These are phyloP conservation scores for Sambucus nigra DNA, from an alignment of 129 eudicot species.

Conservation along the genomic window DNA sequence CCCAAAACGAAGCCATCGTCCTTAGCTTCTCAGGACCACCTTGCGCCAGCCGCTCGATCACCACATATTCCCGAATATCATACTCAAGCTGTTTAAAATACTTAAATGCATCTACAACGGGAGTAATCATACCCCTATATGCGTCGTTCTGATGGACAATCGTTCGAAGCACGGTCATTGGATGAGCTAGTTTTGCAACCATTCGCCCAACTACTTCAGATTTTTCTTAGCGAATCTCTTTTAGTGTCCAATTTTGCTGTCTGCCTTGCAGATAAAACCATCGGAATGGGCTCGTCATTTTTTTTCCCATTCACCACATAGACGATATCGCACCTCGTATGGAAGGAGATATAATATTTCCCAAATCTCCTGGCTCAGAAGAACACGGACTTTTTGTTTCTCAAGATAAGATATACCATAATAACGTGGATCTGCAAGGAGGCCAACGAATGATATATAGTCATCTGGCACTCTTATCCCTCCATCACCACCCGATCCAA, in stretches of 20 bases:
- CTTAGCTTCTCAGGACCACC: conserved; percentile 92
- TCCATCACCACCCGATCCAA: too few relatives aligned
- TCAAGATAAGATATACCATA: conserved; percentile 82
- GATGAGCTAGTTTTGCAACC: conserved; percentile 99
- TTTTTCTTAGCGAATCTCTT: conserved; percentile 98
- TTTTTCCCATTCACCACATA: conserved; percentile 99
- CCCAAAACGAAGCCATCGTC: conserved; percentile 99
- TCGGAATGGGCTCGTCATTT: conserved; percentile 84
- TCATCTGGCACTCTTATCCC: conserved; percentile 54
- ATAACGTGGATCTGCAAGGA: conserved; percentile 89
- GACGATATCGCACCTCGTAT: conserved; percentile 91
- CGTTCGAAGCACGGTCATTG: conserved; percentile 94
- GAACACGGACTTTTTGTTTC: conserved; percentile 78
- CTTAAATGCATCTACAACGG: conserved; percentile 98
- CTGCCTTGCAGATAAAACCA: conserved; percentile 96
- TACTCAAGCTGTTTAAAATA: conserved; percentile 85
- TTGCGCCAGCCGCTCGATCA: conserved; percentile 92
- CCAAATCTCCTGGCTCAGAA: conserved; percentile 95
- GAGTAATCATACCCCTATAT: conserved; percentile 97
- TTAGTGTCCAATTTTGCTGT: conserved; percentile 99
- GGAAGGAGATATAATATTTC: conserved; percentile 89
- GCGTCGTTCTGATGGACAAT: conserved; percentile 99
- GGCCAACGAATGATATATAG: conserved; percentile 89
- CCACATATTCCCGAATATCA: conserved; percentile 95
- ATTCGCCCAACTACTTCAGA: conserved; percentile 94